Base-by-base conservation (phyloP, 1,284 basidiomycete genomes). In the Trichosporon asahii region DNA sequence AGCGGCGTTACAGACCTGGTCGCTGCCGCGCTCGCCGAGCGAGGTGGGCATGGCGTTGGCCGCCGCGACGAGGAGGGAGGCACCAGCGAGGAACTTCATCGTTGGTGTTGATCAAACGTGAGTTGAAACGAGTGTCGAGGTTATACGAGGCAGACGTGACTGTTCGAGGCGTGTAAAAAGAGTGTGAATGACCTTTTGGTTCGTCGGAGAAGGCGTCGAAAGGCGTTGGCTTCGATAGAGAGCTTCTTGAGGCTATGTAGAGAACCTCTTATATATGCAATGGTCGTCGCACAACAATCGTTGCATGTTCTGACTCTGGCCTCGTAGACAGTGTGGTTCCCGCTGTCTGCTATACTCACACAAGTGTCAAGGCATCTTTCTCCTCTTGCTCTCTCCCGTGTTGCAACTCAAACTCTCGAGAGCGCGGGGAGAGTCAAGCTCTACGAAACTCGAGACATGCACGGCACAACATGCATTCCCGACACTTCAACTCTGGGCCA, bases 61-160 rank as follows among this genome's bases (percentile, higher is more conserved):
- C 27, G 15, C 55, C 11, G 64, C 68, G 3, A 61, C 67, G 25
- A 68, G 53, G 64, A 65, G 25, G 23, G 67, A 21, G 35, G 55
- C n/a, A n/a, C 40, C 64, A 25, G 67, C 49, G 64, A 68, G 27
- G 67, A 68, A 64, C 67, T 60, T 68, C 67, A 68, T 68, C 31
- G 44, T 37, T 31, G 57, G 27, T 31, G 46, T 23, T 18, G 60
- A 55, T 31, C 23, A 46, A n/a, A 33, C 21, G 21, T 35, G 44
- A 15, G 49, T 53, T 14, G 31, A 53, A 40, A 66, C 44, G 66
- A 60, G 64, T 31, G 64, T 44, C 64, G 35, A 44, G 25, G 55
- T 27, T 31, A 18, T 53, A 25, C 49, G 23, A 53, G 49, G 27
- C 55, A 14, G 23, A 18, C 25, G 55, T 21, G 25, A 31, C 27